These are phyloP conservation scores for Pisolithus thermaeus DNA, from an alignment of 1,284 basidiomycete species.

Conservation along the genomic window DNA sequence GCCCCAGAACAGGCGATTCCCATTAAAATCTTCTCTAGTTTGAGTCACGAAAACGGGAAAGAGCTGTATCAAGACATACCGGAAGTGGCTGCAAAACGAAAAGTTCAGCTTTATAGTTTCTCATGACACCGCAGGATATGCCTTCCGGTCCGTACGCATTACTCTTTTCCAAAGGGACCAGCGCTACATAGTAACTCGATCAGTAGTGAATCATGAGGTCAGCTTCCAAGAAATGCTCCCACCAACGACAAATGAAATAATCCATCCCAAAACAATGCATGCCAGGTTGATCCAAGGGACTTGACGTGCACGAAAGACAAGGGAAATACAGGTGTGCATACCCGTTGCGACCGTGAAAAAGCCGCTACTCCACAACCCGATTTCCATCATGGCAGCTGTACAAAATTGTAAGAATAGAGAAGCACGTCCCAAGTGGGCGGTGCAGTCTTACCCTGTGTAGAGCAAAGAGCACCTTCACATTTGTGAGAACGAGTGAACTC, in stretches of 20 bases:
- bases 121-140: slow-evolving; percentile 47
- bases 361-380: slow-evolving; percentile 54
- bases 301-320: slow-evolving; percentile 52
- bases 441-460: slow-evolving; percentile 46
- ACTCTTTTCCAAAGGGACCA: slow-evolving; percentile 37
- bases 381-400: slow-evolving; percentile 50
- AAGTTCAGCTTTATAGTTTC: slow-evolving; percentile 35
- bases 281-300: slow-evolving; percentile 41
- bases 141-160: slow-evolving; percentile 48
- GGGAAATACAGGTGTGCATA: slow-evolving; percentile 61
- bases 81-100: slow-evolving; percentile 56
- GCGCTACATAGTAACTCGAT: slow-evolving; percentile 23
- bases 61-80: slow-evolving; percentile 32
- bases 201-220: background rate
- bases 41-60: background rate
- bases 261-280: slow-evolving; percentile 51
- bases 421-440: background rate
- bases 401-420: slow-evolving; percentile 3
- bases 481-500: slow-evolving; percentile 1
- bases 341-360: slow-evolving; percentile 64
- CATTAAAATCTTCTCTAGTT: slow-evolving; percentile 45
- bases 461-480: slow-evolving; percentile 36
- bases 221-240: slow-evolving; percentile 10
- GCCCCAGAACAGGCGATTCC: slow-evolving; percentile 46
- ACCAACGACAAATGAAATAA: slow-evolving; percentile 45